Base-by-base conservation (phyloP, 2,329 filamentous ascomycete genomes). In the Fusarium ramigenum region DNA sequence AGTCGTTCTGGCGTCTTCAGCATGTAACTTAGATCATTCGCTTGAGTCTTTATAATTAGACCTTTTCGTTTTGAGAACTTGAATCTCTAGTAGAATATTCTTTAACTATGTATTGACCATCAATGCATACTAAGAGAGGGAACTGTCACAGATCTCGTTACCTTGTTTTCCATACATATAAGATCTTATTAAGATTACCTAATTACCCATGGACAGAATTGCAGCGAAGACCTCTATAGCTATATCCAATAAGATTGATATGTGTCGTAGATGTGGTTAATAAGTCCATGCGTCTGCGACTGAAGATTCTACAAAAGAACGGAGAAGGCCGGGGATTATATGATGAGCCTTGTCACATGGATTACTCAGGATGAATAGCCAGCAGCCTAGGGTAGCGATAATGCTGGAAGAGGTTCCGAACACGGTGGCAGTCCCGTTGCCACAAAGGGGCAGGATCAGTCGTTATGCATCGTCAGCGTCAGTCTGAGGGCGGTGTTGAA, bases 21-120 rank as follows among this genome's bases (percentile, higher is more conserved):
- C 14, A 42, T 16, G 3, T n/a, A n/a, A 34, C 14, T 34, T 34
- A 18, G 40, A 23, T 42, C 9, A 42, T 42, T 16, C 14, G 4
- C 21, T 42, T 16, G 1, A 10, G 40, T 7, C 40, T 23, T n/a
- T 7, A 42, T 10, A 16, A 42, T n/a, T 16, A 6, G 15, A 42
- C 16, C 3, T 2, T n/a, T 23, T 23, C 5, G 14, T n/a, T 42
- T 42, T 5, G 0, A 16, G 9, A 10, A 9, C 40, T 16, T 6
- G 1, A 42, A 5, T 9, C 39, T 5, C 14, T 6, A 9, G 5
- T n/a, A n/a, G 4, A n/a, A 16, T 5, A n/a, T 9, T 42, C 14
- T 15, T 4, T 9, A 6, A 15, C 1, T 7, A 15, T 2, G 4
- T n/a, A 15, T n/a, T 5, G 8, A 19, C 14, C 6, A 19, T 8